These are phyloP conservation scores for Russula ochroleuca DNA, from an alignment of 768 basidiomycete species.

Conservation along the genomic window DNA sequence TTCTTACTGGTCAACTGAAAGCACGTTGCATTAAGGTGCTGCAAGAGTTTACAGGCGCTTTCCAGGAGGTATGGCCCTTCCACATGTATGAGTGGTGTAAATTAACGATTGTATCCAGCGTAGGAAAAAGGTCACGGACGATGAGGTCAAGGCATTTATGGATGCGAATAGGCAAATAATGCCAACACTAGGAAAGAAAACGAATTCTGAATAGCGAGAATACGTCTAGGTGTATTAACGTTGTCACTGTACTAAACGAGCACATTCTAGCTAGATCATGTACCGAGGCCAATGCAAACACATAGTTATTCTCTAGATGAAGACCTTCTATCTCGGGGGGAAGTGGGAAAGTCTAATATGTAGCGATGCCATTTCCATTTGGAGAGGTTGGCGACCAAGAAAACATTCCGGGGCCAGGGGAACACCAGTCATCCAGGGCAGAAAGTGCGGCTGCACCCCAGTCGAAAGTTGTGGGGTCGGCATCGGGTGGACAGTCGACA, in stretches of 20 bases:
- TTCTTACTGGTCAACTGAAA: constrained; percentile 91
- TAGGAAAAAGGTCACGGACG: constrained; percentile 75
- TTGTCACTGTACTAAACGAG: background rate
- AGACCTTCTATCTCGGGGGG: background rate
- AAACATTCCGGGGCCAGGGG: constrained; percentile 15
- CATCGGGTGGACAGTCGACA: constrained; percentile 64
- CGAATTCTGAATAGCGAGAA: background rate
- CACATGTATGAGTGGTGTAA: background rate
- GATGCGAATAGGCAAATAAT: constrained; percentile 73
- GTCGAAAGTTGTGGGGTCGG: constrained; percentile 57
- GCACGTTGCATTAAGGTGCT: constrained; percentile 77
- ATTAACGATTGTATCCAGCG: constrained; percentile 46
- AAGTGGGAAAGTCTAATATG: background rate
- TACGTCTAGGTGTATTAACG: background rate
- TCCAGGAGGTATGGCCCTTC: constrained; percentile 61
- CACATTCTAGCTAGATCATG: background rate
- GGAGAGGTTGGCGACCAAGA: background rate
- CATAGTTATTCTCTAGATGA: background rate
- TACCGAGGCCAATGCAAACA: background rate
- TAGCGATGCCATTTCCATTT: background rate
- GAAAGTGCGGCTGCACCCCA: constrained; percentile 72
- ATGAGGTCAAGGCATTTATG: constrained; percentile 73
- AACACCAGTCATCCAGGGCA: constrained; percentile 58
- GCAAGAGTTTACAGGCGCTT: constrained; percentile 76
- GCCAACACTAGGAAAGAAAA: constrained; percentile 43